A percentile compares a stretch with the other conserved stretches of the same genome.
phyloP scores from a whole-genome alignment of 2,329 filamentous ascomycete species.

The Fusarium proliferatum region DNA sequence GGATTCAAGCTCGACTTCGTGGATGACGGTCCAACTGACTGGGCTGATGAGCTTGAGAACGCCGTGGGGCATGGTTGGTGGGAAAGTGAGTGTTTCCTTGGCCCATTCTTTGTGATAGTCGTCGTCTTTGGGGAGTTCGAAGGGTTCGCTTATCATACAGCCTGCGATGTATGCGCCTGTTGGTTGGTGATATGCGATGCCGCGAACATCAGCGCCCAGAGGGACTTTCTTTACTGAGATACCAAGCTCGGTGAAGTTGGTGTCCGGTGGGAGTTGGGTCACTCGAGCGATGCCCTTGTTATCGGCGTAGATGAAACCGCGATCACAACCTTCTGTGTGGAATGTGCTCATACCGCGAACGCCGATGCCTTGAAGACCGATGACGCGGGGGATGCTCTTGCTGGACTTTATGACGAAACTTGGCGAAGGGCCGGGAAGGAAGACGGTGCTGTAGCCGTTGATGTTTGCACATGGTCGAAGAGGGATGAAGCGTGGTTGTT shows the following conservation, averaged over 20 bases:
- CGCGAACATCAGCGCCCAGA: constrained; percentile 76
- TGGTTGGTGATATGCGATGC: constrained; percentile 80
- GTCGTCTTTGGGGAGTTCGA: constrained; percentile 87
- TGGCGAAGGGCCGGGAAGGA: constrained; percentile 82
- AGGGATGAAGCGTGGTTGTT: constrained; percentile 60
- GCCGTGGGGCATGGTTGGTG: constrained; percentile 77
- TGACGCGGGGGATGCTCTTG: constrained; percentile 78
- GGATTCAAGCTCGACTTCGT: constrained; percentile 77
- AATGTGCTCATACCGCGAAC: constrained; percentile 80
- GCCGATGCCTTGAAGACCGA: constrained; percentile 75
- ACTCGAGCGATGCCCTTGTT: constrained; percentile 77
- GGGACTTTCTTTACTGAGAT: constrained; percentile 79
- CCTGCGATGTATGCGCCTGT: constrained; percentile 81
- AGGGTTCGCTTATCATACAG: constrained; percentile 74
- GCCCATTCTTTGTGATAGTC: constrained; percentile 85
- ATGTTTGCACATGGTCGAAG: constrained; percentile 72
- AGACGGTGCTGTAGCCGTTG: constrained; percentile 83
- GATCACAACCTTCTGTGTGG: constrained; percentile 79
- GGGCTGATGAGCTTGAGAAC: constrained; percentile 83
- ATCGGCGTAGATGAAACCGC: constrained; percentile 87
- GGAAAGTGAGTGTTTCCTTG: constrained; percentile 72
- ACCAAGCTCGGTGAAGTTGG: constrained; percentile 78
- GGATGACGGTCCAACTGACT: constrained; percentile 80
- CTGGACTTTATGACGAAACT: constrained; percentile 86
- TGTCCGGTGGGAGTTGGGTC: constrained; percentile 74